Percentiles rank a stretch among this genome's conserved stretches.
Evolutionary conservation across 2,329 filamentous ascomycete species (phyloP).

Genomic region (Pseudogymnoascus sp.): DNA sequence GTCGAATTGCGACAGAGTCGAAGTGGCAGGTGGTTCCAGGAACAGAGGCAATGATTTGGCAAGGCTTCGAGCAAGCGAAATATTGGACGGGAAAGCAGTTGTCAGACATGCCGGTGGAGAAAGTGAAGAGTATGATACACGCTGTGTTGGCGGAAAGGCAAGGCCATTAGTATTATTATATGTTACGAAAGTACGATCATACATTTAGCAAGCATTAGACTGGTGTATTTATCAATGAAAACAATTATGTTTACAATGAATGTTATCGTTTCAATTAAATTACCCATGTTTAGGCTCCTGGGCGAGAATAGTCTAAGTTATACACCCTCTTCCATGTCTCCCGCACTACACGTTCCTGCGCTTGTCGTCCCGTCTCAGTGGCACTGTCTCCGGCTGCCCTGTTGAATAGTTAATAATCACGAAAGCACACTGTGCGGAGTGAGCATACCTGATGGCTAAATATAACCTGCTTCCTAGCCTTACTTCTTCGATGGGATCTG

Average conservation of each 20-base stretch:
- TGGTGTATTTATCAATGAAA: background rate
- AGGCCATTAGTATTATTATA: constrained; percentile 5
- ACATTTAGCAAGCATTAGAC: constrained; percentile 1
- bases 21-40: constrained; percentile 71
- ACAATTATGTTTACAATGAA: background rate
- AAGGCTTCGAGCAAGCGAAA: constrained; percentile 62
- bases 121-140: constrained; percentile 47
- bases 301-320: constrained; percentile 59
- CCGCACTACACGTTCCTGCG: constrained; percentile 63
- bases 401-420: constrained; percentile 15
- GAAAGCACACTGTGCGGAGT: background rate
- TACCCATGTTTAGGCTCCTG: constrained; percentile 42
- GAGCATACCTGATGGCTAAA: constrained; percentile 55
- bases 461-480: constrained; percentile 63
- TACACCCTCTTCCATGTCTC: constrained; percentile 67
- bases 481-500: constrained; percentile 51
- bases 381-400: constrained; percentile 58
- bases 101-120: constrained; percentile 51
- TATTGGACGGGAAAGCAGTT: constrained; percentile 60
- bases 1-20: constrained; percentile 49
- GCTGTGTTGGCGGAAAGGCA: constrained; percentile 15
- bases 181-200: background rate
- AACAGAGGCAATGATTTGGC: constrained; percentile 71
- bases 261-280: background rate
- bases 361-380: constrained; percentile 56